phyloP scores from a whole-genome alignment of 2,329 filamentous ascomycete species.

The Trichoderma sp. region DNA sequence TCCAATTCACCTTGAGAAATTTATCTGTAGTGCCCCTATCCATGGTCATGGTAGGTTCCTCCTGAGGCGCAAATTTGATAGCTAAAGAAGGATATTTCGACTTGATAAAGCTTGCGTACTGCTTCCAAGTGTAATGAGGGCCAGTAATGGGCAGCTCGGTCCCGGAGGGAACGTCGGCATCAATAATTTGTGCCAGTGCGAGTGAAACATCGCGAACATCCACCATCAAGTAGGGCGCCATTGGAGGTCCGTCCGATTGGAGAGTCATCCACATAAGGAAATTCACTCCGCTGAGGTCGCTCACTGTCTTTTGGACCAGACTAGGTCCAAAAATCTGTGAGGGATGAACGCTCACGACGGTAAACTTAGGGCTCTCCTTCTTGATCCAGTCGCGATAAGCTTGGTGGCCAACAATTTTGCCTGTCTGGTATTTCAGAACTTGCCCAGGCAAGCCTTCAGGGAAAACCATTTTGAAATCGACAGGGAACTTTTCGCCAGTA shows the following conservation, averaged over 20 bases:
- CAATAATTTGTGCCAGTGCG: background rate
- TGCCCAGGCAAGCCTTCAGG: slow-evolving; percentile 2
- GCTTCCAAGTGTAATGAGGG: background rate
- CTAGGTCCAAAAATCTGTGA: slow-evolving; percentile 21
- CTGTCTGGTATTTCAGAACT: slow-evolving; percentile 20
- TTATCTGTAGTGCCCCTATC: background rate
- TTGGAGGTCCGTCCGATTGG: background rate
- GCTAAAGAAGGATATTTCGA: background rate
- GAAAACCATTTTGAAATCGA: slow-evolving; percentile 7
- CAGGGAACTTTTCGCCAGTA: background rate
- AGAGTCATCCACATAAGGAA: slow-evolving; percentile 1
- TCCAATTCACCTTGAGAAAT: background rate
- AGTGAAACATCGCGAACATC: slow-evolving; percentile 3
- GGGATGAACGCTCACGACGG: slow-evolving; percentile 18
- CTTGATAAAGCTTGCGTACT: background rate
- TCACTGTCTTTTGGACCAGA: slow-evolving; percentile 15
- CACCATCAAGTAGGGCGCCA: slow-evolving; percentile 1
- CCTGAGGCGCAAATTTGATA: background rate
- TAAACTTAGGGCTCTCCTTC: slow-evolving; percentile 16
- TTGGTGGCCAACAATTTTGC: slow-evolving; percentile 22
- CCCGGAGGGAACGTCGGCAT: background rate
- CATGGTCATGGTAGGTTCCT: slow-evolving; percentile 1
- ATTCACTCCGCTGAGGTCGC: slow-evolving; percentile 27
- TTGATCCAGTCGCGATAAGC: slow-evolving; percentile 21
- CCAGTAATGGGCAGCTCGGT: background rate